A percentile compares a stretch with the other conserved stretches of the same genome.
phyloP scores from a whole-genome alignment of 1,284 basidiomycete species.

The Microbotryum scabiosae region DNA sequence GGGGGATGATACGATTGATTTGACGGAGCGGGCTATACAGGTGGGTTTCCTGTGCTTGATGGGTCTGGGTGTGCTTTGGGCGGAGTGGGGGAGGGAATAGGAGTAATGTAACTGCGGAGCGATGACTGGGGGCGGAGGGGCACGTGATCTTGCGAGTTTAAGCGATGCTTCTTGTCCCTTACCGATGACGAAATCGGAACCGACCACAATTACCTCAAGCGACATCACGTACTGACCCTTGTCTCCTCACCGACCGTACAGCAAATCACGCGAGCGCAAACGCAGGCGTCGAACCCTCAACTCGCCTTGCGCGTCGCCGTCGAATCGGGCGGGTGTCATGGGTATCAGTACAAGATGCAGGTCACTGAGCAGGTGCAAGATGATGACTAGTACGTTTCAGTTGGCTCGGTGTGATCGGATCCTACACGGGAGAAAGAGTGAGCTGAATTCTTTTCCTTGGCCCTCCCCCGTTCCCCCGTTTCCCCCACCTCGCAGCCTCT shows the following conservation, averaged over 20 bases:
- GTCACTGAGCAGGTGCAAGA: conserved; percentile 50
- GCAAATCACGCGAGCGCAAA: conserved; percentile 24
- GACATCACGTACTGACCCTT: not conserved
- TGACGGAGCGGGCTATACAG: conserved; percentile 15
- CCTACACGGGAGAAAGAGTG: too few species aligned
- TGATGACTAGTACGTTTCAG: conserved; percentile 65
- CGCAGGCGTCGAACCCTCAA: conserved; percentile 49
- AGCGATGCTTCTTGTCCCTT: too few species aligned
- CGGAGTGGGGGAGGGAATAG: too few species aligned
- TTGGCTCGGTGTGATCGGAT: not conserved
- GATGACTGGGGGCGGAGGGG: too few species aligned
- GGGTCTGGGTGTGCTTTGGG: not conserved
- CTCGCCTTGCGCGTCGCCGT: conserved; percentile 67
- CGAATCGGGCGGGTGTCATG: conserved; percentile 84
- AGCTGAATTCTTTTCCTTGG: too few species aligned
- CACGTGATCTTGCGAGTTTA: too few species aligned
- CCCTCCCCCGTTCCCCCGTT: not conserved
- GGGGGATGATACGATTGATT: conserved; percentile 6
- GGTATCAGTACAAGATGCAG: conserved; percentile 84
- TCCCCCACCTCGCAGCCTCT: conserved; percentile 14
- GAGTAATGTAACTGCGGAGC: too few species aligned
- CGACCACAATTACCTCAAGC: not conserved
- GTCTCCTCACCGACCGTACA: not conserved
- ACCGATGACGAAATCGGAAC: too few species aligned
- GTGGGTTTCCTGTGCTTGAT: not conserved